Evolutionary conservation across 306 rosid genomes (phyloP), one percentile per base, ranked within the genome.

Genomic region (Argentina anserina): DNA sequence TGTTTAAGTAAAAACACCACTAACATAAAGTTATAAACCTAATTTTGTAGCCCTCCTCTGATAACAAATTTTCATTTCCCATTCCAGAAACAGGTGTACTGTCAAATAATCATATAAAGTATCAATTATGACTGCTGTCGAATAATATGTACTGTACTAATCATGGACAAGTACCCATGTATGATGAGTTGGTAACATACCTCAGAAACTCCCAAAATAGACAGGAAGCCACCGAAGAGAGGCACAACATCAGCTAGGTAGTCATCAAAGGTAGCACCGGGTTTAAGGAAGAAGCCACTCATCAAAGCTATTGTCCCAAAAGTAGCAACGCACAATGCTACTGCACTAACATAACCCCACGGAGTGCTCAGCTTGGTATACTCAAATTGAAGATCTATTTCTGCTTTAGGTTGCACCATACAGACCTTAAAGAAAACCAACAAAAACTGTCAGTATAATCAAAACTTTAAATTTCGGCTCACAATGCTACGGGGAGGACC

Each of bases 261-360:
- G 73, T 93, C 97, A 80, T 90, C 92, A 69, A 86, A 74, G 17
- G 98, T 89, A 28, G 98, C 98, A 72, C 83, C 86, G 1, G 98
- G 97, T 81, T 93, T 93, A 23, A 90, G 90, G 82, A 93, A 89
- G 85, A 93, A 93, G 64, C 97, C 97, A 69, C 98, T 93, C 87
- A 74, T 93, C 76, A 90, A 61, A 80, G 98, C 93, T 63, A 93
- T 85, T 12, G 97, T 89, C 71, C 98, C 98, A 77, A 90, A 90
- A 56, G 98, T 93, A 45, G 98, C 63, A 63, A 93, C 88, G 9
- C 88, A 77, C 69, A 93, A 85, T 39, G 82, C 71, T 78, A 89
- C 37, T 29, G 98, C 87, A 71, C 90, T 93, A 12, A 89, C 6
- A 78, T 90, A 90, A 42, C 98, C 97, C 86, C 79, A 84, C 15